Percentiles rank a stretch among this genome's conserved stretches.
phyloP scores from a whole-genome alignment of 768 basidiomycete species.

The Tulasnella sp. region DNA sequence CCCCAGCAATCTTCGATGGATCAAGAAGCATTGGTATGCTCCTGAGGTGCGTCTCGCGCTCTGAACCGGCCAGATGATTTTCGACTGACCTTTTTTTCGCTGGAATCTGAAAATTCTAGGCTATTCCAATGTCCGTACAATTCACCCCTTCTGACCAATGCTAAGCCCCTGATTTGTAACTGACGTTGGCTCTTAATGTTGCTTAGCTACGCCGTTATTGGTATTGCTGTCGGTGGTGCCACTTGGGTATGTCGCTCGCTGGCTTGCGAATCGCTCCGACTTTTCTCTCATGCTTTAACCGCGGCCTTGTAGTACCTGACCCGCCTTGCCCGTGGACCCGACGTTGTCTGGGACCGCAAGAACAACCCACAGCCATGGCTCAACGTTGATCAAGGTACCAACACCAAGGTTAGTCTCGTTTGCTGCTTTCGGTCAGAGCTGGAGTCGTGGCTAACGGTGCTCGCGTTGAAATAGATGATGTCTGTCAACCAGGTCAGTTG shows the following conservation, averaged over 20 bases:
- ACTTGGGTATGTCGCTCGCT: slow-evolving; percentile 30
- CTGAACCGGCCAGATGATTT: slow-evolving; percentile 15
- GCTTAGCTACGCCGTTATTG: slow-evolving; percentile 44
- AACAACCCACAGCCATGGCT: slow-evolving; percentile 82
- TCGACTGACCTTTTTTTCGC: slow-evolving; percentile 5
- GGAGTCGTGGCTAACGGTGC: not conserved
- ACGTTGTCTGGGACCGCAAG: slow-evolving; percentile 51
- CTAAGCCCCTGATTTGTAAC: not conserved
- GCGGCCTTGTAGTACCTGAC: slow-evolving; percentile 42
- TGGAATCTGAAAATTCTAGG: slow-evolving; percentile 29
- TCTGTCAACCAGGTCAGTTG: slow-evolving; percentile 14
- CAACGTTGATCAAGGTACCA: slow-evolving; percentile 63
- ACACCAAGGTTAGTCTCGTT: slow-evolving; percentile 53
- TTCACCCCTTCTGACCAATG: not conserved
- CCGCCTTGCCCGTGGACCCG: slow-evolving; percentile 50
- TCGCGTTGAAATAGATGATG: slow-evolving; percentile 10
- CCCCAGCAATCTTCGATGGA: slow-evolving; percentile 3
- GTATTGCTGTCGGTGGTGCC: slow-evolving; percentile 47
- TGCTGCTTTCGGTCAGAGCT: not conserved
- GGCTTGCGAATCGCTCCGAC: not conserved
- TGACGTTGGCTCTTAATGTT: not conserved
- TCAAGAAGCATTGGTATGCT: slow-evolving; percentile 52
- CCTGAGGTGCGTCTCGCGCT: slow-evolving; percentile 47
- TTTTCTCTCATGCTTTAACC: not conserved
- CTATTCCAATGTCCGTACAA: slow-evolving; percentile 42